A percentile compares a stretch with the other conserved stretches of the same genome.
Conservation (phyloP, 148 eudicot species). For the Rhododendron vialii region DNA sequence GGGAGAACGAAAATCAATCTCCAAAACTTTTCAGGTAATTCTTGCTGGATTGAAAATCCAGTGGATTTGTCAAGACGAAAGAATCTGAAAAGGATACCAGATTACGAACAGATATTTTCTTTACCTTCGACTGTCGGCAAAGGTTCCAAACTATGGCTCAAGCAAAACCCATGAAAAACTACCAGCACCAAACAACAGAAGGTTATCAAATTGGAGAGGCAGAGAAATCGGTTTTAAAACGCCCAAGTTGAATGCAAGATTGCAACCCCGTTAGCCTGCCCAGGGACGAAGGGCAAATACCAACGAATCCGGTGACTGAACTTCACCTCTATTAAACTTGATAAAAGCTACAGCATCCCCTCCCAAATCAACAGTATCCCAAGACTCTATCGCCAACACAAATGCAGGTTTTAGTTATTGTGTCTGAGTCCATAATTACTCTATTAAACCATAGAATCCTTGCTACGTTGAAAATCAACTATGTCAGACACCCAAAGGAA, state of each 20-base stretch:
- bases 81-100: no score
- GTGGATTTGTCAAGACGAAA: no score
- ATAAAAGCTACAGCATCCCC: neutral
- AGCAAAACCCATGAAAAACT: no score
- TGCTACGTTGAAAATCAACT: neutral
- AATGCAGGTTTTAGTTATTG: neutral
- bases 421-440: no score
- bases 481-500: neutral
- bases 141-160: no score
- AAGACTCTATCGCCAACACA: neutral
- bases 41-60: no score
- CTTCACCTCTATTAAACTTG: neutral
- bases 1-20: rapidly evolving
- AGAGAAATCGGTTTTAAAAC: neutral
- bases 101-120: no score
- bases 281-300: neutral
- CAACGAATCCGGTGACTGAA: neutral
- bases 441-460: neutral
- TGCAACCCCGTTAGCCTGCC: neutral
- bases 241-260: neutral
- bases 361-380: neutral
- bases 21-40: no score
- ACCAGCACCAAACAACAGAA: neutral
- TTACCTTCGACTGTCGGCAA: no score
- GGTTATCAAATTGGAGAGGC: neutral